These are phyloP conservation scores for Acer campestre DNA, from an alignment of 345 rosid species.

Conservation along the genomic window DNA sequence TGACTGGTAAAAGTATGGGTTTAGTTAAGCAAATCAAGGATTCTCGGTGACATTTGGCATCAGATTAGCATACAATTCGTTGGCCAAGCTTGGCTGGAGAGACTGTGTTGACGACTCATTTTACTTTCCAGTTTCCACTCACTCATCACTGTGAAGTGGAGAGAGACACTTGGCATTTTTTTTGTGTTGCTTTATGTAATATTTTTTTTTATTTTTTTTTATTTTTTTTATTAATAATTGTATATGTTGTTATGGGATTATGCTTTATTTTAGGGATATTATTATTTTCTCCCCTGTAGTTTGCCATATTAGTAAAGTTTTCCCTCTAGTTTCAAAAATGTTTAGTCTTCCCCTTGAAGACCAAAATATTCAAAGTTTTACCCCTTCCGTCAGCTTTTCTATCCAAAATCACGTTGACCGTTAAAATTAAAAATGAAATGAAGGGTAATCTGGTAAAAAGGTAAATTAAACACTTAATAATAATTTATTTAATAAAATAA, in stretches of 20 bases:
- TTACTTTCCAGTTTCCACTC: background rate
- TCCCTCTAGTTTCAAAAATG: too few relatives aligned
- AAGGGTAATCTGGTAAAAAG: too few relatives aligned
- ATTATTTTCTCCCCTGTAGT: too few relatives aligned
- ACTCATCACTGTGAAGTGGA: background rate
- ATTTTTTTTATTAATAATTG: background rate
- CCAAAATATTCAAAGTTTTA: too few relatives aligned
- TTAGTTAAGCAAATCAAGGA: slow-evolving; percentile 3
- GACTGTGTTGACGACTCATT: background rate
- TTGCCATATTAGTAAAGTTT: too few relatives aligned
- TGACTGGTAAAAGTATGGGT: slow-evolving; percentile 12
- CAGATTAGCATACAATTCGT: background rate
- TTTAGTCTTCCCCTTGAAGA: too few relatives aligned
- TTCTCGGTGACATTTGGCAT: slow-evolving; percentile 15
- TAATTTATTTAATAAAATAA: too few relatives aligned
- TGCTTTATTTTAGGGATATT: background rate
- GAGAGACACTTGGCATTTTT: background rate
- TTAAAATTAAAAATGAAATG: too few relatives aligned
- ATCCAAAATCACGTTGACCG: too few relatives aligned
- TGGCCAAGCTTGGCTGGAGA: slow-evolving; percentile 12
- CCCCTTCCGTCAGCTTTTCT: too few relatives aligned
- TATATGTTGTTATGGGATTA: background rate
- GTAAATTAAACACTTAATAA: too few relatives aligned
- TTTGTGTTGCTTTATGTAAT: background rate
- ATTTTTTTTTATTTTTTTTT: background rate